Percentiles rank a stretch among this genome's conserved stretches.
phyloP scores from a whole-genome alignment of 192 early-diverging fungal genomes.

The Coemansia sp. region DNA sequence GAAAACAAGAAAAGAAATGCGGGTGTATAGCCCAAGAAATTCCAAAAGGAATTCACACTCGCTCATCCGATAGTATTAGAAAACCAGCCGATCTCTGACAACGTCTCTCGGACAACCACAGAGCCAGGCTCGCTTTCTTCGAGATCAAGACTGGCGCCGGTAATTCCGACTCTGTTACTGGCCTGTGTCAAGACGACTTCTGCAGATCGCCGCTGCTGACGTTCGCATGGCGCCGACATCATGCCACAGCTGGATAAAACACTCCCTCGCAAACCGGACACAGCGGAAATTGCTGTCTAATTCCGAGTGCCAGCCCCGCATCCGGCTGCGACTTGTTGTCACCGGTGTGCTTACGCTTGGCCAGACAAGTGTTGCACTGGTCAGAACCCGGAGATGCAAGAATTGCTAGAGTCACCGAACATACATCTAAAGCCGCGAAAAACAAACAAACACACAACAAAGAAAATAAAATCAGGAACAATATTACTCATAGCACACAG shows the following conservation, averaged over 20 bases:
- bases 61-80: background rate
- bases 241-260: constrained; percentile 28
- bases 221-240: background rate
- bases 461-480: background rate
- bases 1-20: background rate
- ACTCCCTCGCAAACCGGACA: constrained; percentile 39
- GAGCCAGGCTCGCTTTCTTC: background rate
- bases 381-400: constrained; percentile 30
- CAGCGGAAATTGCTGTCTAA: constrained; percentile 20
- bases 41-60: background rate
- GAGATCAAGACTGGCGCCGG: background rate
- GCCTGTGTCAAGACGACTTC: background rate
- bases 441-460: background rate
- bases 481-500: background rate
- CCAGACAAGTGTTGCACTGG: constrained; percentile 39
- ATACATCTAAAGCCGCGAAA: constrained; percentile 25
- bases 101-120: background rate
- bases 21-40: no score
- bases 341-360: constrained; percentile 22
- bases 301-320: constrained; percentile 6
- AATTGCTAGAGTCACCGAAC: constrained; percentile 36
- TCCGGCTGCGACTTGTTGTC: background rate
- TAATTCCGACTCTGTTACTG: no score
- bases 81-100: background rate
- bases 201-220: no score